These are phyloP conservation scores for Chernovozyma sophiae-reginae DNA, from an alignment of 1,139 yeast genomes.

Conservation along the genomic window DNA sequence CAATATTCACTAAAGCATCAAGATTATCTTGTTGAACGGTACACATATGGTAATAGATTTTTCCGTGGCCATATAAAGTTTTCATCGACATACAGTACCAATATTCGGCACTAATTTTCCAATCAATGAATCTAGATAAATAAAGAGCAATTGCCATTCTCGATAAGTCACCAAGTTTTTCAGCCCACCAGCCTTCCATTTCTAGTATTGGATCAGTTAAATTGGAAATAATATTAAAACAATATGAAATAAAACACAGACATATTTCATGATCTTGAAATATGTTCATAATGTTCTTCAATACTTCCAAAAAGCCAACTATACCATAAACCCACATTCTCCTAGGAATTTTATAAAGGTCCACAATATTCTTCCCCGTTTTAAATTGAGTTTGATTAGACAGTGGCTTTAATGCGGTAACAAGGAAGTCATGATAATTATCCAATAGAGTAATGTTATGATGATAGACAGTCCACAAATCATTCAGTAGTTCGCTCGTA, in stretches of 20 bases:
- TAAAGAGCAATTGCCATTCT: conserved; percentile 82
- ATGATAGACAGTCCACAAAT: conserved; percentile 69
- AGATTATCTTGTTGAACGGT: conserved; percentile 78
- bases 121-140: conserved; percentile 71
- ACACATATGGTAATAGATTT: conserved; percentile 76
- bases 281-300: conserved; percentile 65
- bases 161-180: conserved; percentile 72
- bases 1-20: conserved; percentile 74
- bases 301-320: conserved; percentile 71
- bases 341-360: conserved; percentile 70
- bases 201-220: conserved; percentile 50
- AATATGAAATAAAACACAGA: conserved; percentile 45
- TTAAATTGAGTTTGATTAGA: conserved; percentile 50
- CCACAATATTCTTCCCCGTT: conserved; percentile 71
- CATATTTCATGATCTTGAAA: conserved; percentile 49
- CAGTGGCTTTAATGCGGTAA: conserved; percentile 64
- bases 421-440: conserved; percentile 65
- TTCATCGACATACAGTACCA: conserved; percentile 73
- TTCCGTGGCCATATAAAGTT: conserved; percentile 74
- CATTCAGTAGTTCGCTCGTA: conserved; percentile 54
- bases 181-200: conserved; percentile 75
- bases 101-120: conserved; percentile 74
- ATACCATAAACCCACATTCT: conserved; percentile 83
- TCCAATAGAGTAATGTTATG: conserved; percentile 62
- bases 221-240: conserved; percentile 50